A percentile compares a stretch with the other conserved stretches of the same genome.
Evolutionary conservation across 345 rosid species (phyloP).

Genomic region (Salix brachista): DNA sequence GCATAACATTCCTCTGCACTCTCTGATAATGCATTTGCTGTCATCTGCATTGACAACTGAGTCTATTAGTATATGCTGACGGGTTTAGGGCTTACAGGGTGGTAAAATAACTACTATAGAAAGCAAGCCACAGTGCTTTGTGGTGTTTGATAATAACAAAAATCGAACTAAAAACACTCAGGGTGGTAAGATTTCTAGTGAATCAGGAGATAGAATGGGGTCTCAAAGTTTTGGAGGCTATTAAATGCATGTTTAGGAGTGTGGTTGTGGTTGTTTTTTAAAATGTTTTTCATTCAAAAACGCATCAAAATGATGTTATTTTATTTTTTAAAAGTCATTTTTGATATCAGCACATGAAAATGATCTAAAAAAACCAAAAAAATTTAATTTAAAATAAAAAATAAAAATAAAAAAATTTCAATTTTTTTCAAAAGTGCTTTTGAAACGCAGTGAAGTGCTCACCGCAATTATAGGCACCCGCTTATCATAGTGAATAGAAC

Average conservation of each 20-base stretch:
- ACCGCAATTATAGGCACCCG: conserved; percentile 86
- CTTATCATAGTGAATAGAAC: conserved; percentile 18
- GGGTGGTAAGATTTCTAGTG: background rate
- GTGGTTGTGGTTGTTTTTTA: too few relatives aligned
- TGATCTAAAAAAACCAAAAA: too few relatives aligned
- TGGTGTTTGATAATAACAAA: background rate
- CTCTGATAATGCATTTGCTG: conserved; percentile 86
- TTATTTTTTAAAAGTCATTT: too few relatives aligned
- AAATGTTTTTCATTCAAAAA: too few relatives aligned
- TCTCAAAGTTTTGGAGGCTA: background rate
- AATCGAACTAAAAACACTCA: background rate
- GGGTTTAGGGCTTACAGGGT: background rate
- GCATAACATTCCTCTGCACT: conserved; percentile 86
- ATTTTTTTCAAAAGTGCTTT: too few relatives aligned
- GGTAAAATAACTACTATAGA: background rate
- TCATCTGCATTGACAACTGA: conserved; percentile 57
- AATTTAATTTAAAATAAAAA: too few relatives aligned
- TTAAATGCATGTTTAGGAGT: too few relatives aligned
- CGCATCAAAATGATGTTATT: too few relatives aligned
- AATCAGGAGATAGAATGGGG: background rate
- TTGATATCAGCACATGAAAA: too few relatives aligned
- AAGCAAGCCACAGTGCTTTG: background rate
- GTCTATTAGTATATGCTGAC: background rate
- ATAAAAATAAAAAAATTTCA: too few relatives aligned
- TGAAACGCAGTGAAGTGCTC: conserved; percentile 14